Percentiles rank a stretch among this genome's conserved stretches.
Evolutionary conservation across 345 rosid species (phyloP).

Genomic region (Corchorus capsularis): DNA sequence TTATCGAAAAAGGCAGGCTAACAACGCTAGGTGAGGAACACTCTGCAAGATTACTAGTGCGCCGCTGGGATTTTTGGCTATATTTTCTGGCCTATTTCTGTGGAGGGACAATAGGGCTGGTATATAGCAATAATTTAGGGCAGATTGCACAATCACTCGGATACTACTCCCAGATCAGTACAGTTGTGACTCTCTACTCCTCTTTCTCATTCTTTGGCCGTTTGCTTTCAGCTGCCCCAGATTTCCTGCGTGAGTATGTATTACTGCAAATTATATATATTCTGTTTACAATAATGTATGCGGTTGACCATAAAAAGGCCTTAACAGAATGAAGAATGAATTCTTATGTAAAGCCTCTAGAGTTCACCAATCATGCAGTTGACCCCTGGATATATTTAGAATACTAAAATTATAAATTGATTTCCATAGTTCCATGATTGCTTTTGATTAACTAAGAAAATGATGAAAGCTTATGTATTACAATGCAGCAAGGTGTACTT

Average conservation of each 20-base stretch:
- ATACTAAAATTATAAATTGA: not conserved
- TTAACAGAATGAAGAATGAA: not conserved
- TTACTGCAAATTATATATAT: slow-evolving; percentile 6
- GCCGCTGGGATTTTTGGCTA: slow-evolving; percentile 79
- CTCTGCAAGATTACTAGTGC: slow-evolving; percentile 45
- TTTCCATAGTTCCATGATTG: not conserved
- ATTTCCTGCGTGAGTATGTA: slow-evolving; percentile 69
- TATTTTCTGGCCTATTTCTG: slow-evolving; percentile 73
- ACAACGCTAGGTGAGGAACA: slow-evolving; percentile 78
- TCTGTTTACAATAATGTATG: not conserved
- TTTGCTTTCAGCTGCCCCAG: slow-evolving; percentile 79
- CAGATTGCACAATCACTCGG: slow-evolving; percentile 84
- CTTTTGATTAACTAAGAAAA: not conserved
- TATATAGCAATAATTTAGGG: slow-evolving; percentile 82
- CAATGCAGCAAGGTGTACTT: slow-evolving; percentile 72
- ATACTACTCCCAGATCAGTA: slow-evolving; percentile 32
- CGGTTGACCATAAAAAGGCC: no score
- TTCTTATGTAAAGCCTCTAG: not conserved
- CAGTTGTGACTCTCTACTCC: slow-evolving; percentile 69
- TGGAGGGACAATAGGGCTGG: slow-evolving; percentile 81
- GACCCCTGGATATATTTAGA: not conserved
- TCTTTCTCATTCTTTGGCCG: slow-evolving; percentile 86
- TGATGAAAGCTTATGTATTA: slow-evolving; percentile 19
- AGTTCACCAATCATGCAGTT: slow-evolving; percentile 5
- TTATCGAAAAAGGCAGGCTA: slow-evolving; percentile 48